Percentiles rank a stretch among this genome's conserved stretches.
Evolutionary conservation across 176 grass and related monocot genomes (phyloP).

Genomic region (Bonia amplexicaulis): DNA sequence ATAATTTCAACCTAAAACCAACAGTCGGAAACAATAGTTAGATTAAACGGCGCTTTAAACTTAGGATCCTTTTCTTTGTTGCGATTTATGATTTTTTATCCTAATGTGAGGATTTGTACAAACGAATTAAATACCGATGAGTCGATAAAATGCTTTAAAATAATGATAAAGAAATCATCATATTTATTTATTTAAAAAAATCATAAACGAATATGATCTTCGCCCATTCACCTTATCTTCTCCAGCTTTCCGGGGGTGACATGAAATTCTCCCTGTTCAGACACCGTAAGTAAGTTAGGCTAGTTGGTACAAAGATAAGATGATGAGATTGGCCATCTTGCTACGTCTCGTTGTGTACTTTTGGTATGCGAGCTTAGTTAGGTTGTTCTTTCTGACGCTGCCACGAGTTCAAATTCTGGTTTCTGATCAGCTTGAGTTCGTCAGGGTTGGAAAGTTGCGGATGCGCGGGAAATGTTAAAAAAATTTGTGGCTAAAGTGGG

Average conservation of each 20-base stretch:
- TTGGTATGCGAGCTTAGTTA: not conserved
- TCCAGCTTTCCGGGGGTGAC: constrained; percentile 22
- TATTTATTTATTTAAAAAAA: too few species aligned
- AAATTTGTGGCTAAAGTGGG: not conserved
- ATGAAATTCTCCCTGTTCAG: not conserved
- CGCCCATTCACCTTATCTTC: not conserved
- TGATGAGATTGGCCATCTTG: not conserved
- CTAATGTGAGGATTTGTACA: too few species aligned
- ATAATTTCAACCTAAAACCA: too few species aligned
- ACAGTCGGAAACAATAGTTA: fast-evolving
- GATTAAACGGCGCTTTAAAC: too few species aligned
- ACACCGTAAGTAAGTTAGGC: not conserved
- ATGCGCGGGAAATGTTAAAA: not conserved
- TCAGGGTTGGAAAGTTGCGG: not conserved
- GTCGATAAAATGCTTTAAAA: too few species aligned
- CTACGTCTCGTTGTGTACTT: not conserved
- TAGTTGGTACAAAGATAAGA: not conserved
- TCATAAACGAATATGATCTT: too few species aligned
- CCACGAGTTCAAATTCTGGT: not conserved
- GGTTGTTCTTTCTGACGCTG: not conserved
- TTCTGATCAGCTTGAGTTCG: constrained; percentile 3
- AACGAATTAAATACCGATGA: too few species aligned
- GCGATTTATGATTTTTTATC: too few species aligned
- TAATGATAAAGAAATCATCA: too few species aligned
- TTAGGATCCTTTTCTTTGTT: not conserved